Base-by-base conservation (phyloP, 345 rosid species). In the Citrus reticulata region DNA sequence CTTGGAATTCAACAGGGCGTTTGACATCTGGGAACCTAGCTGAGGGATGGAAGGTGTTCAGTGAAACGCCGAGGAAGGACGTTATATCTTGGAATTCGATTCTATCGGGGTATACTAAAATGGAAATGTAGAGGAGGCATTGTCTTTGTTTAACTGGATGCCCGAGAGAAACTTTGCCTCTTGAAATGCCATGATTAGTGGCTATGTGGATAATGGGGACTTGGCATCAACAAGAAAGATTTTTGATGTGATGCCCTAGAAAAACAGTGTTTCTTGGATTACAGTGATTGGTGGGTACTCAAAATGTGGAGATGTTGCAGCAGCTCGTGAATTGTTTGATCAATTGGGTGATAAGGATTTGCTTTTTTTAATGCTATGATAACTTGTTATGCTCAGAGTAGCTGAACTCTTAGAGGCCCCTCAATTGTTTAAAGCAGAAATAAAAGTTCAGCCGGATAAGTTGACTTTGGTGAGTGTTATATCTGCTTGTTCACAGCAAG, bases 1-100 rank as follows among this genome's bases (percentile, higher is more conserved):
- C 94, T 0, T 92, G 97, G 97, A 94, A 91, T 82, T 90, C 97
- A 2, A 83, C 92, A 73, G 91, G 97, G 65, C 76, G 89, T 84
- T 80, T 87, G 78, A 93, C 81, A 84, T 81, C 78, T 4, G 85
- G 90, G 51, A 60, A 88, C 63, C 46, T 87, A 27, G 86, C 62
- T 3, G 81, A 87, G 82, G 93, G 88, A 27, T 86, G 54, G n/a
- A 81, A 79, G 73, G 79, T 89, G 49, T 93, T 91, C 78, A 82
- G 84, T 49, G 78, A 87, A 72, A 89, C 87, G 68, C 94, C 92
- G 0, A 79, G 34, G 76, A 91, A 88, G 76, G 94, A 91, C 85
- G 82, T 84, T 35, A 80, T 88, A 14, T 90, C 95, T 2, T 93
- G 93, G 97, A 90, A 90, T 75, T 81, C 89, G 17, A 89, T 90